Evolutionary conservation across 352 stramenopile genomes (phyloP).

Genomic region (Discostella stelligera): DNA sequence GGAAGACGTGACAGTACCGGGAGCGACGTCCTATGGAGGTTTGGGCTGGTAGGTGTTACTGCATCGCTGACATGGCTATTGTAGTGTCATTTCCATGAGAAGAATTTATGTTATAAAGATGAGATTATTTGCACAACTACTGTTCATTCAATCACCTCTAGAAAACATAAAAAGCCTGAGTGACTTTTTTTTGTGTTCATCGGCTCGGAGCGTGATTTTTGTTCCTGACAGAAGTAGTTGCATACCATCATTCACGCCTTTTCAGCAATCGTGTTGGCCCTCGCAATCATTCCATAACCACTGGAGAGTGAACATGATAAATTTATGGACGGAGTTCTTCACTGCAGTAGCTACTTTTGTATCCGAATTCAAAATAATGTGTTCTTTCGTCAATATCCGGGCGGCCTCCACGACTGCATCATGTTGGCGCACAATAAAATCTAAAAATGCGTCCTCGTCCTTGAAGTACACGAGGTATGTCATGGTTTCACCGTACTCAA

Average conservation of each 20-base stretch:
- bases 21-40: background rate
- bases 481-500: slow-evolving; percentile 15
- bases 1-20: background rate
- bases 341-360: slow-evolving; percentile 6
- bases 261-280: background rate
- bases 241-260: background rate
- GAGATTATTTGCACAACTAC: background rate
- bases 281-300: slow-evolving; percentile 50
- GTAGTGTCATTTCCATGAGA: background rate
- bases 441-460: slow-evolving; percentile 43
- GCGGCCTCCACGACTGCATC: slow-evolving; percentile 16
- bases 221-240: background rate
- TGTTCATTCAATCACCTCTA: background rate
- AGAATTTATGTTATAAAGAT: no score
- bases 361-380: slow-evolving; percentile 20
- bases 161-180: no score
- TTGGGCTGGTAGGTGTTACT: background rate
- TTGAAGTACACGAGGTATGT: slow-evolving; percentile 52
- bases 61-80: background rate
- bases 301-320: slow-evolving; percentile 45
- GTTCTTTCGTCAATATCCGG: slow-evolving; percentile 29
- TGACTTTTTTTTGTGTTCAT: background rate
- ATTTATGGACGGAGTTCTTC: slow-evolving; percentile 26
- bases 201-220: background rate
- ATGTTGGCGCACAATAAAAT: slow-evolving; percentile 27